Evolutionary conservation across 352 stramenopile species (phyloP), one percentile per base, ranked within the genome.

Genomic region (Phytophthora sp.): DNA sequence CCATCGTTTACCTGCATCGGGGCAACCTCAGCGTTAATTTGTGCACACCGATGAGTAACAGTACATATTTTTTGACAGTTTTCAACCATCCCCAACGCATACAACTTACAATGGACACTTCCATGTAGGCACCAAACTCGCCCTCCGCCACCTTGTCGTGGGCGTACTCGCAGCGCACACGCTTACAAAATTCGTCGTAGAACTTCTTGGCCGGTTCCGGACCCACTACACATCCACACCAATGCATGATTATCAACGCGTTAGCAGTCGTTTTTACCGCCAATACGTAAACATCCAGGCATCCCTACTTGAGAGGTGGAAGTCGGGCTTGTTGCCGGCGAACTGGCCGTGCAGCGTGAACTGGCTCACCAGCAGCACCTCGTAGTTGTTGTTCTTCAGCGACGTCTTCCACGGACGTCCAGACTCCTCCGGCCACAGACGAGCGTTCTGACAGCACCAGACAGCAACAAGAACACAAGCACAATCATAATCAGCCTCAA

Each of bases 331-430:
- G 76, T 96, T 96, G 62, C 87, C 87, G 1, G 63, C 58, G 37
- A 96, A 87, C 59, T 85, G 91, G 12, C 84, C 84, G 57, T 92
- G 76, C 35, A 96, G 73, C 37, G 87, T 96, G 67, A 96, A 96
- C 62, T 96, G 87, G 60, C 86, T 95, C 51, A 96, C 84, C n/a
- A 96, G 59, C 34, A 96, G 62, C 66, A 96, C 79, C n/a, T 94
- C 78, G 43, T 77, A 84, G 44, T 75, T 81, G 28, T 88, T 89
- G 28, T 43, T 76, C 34, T 76, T 79, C 44, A 92, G 62, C 4
- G 85, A 94, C 17, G 58, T 78, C 53, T 88, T 90, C 87, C 87
- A 96, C 18, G 69, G 27, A 3, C 59, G 59, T 3, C 66, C 74
- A 15, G 79, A 77, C 8, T 77, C 76, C 11, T 91, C 83, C 6